Percentiles rank a stretch among this genome's conserved stretches.
phyloP scores from a whole-genome alignment of 1,139 yeast genomes.

The Geotrichum cucujoidarum region DNA sequence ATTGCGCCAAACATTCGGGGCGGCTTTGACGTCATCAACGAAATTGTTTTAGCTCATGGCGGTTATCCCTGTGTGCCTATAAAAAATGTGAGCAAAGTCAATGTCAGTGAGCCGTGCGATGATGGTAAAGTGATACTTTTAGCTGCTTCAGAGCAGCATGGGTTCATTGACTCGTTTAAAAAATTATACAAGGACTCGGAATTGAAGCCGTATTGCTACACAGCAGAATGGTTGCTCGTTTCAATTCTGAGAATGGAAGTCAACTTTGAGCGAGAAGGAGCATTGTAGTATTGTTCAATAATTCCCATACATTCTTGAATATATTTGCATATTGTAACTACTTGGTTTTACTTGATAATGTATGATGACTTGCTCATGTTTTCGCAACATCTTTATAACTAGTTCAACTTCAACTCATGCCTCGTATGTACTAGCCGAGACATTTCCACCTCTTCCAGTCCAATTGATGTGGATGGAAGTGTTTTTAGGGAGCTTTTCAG shows the following conservation, averaged over 20 bases:
- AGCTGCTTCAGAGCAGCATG: constrained; percentile 19
- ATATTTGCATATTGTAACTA: too few species aligned
- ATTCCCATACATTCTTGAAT: not conserved
- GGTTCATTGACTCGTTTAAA: constrained; percentile 17
- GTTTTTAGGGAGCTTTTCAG: constrained; percentile 69
- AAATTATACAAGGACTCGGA: constrained; percentile 11
- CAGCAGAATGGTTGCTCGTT: constrained; percentile 25
- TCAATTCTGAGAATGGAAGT: constrained; percentile 23
- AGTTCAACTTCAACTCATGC: constrained; percentile 48
- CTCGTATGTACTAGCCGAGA: constrained; percentile 88
- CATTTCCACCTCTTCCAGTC: constrained; percentile 99
- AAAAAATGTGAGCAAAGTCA: constrained; percentile 28
- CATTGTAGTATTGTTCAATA: not conserved
- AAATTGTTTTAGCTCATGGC: constrained; percentile 67
- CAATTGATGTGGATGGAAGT: constrained; percentile 93
- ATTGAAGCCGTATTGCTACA: constrained; percentile 10
- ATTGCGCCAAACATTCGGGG: constrained; percentile 50
- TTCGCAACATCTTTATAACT: not conserved
- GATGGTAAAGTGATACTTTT: constrained; percentile 21
- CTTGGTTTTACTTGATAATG: too few species aligned
- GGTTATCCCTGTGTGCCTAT: constrained; percentile 19
- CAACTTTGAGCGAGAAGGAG: constrained; percentile 12
- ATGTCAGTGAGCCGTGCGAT: constrained; percentile 16
- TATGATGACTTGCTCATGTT: too few species aligned
- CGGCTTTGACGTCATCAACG: constrained; percentile 55